These are phyloP conservation scores for Cicer cuneatum DNA, from an alignment of 306 rosid genomes.

Conservation along the genomic window DNA sequence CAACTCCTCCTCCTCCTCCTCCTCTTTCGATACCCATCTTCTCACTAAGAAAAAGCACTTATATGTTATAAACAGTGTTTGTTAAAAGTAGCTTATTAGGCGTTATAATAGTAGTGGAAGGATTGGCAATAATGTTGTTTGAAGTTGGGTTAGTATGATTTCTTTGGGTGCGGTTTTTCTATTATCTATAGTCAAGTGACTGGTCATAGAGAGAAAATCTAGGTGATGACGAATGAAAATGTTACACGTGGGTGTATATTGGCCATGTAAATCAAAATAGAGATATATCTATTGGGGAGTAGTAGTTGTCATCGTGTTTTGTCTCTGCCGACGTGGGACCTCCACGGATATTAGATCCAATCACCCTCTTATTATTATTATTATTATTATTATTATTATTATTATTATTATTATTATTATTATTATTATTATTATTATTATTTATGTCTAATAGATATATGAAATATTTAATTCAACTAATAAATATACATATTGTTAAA, in stretches of 20 bases:
- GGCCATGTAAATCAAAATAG: slow-evolving; percentile 52
- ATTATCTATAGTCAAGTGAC: slow-evolving; percentile 46
- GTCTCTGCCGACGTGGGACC: slow-evolving; percentile 80
- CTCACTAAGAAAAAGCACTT: not conserved
- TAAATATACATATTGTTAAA: too few relatives aligned
- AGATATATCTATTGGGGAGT: slow-evolving; percentile 39
- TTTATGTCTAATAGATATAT: too few relatives aligned
- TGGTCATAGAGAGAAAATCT: slow-evolving; percentile 62
- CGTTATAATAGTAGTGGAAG: not conserved
- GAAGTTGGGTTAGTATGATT: slow-evolving; percentile 37
- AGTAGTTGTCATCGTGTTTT: slow-evolving; percentile 57
- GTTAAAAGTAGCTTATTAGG: not conserved
- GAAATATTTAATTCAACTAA: too few relatives aligned
- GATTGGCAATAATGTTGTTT: not conserved
- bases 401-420: too few relatives aligned
- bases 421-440: too few relatives aligned
- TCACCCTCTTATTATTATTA: not conserved
- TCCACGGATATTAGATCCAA: slow-evolving; percentile 44
- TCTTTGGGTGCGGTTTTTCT: slow-evolving; percentile 48
- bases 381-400: too few relatives aligned
- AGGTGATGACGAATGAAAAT: slow-evolving; percentile 41
- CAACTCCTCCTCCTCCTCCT: not conserved
- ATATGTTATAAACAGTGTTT: not conserved
- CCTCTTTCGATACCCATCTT: slow-evolving; percentile 64
- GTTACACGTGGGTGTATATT: slow-evolving; percentile 56